Conservation (phyloP, 768 basidiomycete species). For the Tricholoma bakamatsutake region DNA sequence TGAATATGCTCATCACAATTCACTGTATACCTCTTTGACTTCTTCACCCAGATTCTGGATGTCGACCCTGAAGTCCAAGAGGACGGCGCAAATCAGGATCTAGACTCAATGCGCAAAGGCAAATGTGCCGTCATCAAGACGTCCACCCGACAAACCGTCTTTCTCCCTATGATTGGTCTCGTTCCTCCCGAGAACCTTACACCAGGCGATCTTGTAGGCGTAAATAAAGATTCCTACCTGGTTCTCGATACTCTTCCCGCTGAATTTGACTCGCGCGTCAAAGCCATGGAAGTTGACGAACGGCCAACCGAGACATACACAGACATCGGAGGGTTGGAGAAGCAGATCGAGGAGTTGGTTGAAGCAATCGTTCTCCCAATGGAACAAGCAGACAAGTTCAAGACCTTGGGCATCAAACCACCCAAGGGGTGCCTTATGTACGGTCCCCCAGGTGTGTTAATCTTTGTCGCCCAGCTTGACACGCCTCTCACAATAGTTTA, state of each 20-base stretch:
- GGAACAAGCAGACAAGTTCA: conserved; percentile 98
- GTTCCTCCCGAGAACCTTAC: conserved; percentile 88
- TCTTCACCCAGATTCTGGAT: conserved; percentile 70
- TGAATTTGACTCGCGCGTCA: conserved; percentile 97
- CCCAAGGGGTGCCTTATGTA: conserved; percentile 99
- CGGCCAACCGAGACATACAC: conserved; percentile 96
- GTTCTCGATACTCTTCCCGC: conserved; percentile 92
- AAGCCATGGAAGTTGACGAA: conserved; percentile 99
- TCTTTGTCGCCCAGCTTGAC: background rate
- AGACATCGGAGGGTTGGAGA: conserved; percentile 96
- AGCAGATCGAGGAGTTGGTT: conserved; percentile 97
- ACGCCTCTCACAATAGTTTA: conserved; percentile 3
- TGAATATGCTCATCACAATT: conserved; percentile 29
- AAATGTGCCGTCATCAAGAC: conserved; percentile 99
- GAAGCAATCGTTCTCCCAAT: conserved; percentile 98
- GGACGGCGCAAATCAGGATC: conserved; percentile 92
- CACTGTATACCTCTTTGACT: conserved; percentile 1
- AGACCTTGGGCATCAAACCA: conserved; percentile 94
- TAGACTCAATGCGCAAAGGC: conserved; percentile 93
- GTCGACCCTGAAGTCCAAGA: conserved; percentile 92
- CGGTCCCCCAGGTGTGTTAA: conserved; percentile 80
- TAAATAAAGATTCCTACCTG: conserved; percentile 99
- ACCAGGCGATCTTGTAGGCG: conserved; percentile 93
- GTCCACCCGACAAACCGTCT: conserved; percentile 96
- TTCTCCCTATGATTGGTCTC: conserved; percentile 95